Base-by-base conservation (phyloP, 1,139 yeast species). In the Blastobotrys petasosporus region DNA sequence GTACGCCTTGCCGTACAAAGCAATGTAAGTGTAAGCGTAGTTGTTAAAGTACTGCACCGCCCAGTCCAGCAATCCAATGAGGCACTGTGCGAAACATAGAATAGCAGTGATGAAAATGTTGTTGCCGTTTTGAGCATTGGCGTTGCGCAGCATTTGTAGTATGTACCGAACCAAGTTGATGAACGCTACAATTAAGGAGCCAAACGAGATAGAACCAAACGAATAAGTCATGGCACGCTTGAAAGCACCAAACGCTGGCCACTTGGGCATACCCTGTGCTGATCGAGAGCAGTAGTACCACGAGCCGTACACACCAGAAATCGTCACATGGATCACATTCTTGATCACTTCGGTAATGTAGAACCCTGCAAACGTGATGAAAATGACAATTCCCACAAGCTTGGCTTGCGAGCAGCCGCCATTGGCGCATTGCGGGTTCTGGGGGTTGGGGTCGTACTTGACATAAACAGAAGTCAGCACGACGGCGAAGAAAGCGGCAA, bases 121-220 rank as follows among this genome's bases (percentile, higher is more conserved):
- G 17, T 83, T 84, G 37, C 75, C 74, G 35, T 55, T 55, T 31
- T 60, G 58, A 23, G 59, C 54, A 42, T 62, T 56, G 20, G 52
- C 45, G 45, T 73, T 76, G 17, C 76, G 69, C 30, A 80, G 79
- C 33, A 78, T 60, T 32, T 64, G 68, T 41, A 73, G 57, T 10
- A 75, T 63, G 50, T 79, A 81, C 48, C 79, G 76, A 34, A 82
- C 55, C 28, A 84, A 69, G 60, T 85, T 90, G 53, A 88, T 75
- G 29, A 86, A 54, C 0, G 96, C 77, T 11, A 87, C 95, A 57
- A 87, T 77, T 54, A 88, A 69, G 1, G 94, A 84, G 0, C 97
- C 96, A 61, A 85, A 84, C 61, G 95, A 83, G 46, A 90, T 82
- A 2, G 96, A 85, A 0, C 97, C 97, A 61, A 88, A 84, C 35